Evolutionary conservation across 2,329 filamentous ascomycete species (phyloP), one percentile per base, ranked within the genome.

Genomic region (Monosporascus sp.): DNA sequence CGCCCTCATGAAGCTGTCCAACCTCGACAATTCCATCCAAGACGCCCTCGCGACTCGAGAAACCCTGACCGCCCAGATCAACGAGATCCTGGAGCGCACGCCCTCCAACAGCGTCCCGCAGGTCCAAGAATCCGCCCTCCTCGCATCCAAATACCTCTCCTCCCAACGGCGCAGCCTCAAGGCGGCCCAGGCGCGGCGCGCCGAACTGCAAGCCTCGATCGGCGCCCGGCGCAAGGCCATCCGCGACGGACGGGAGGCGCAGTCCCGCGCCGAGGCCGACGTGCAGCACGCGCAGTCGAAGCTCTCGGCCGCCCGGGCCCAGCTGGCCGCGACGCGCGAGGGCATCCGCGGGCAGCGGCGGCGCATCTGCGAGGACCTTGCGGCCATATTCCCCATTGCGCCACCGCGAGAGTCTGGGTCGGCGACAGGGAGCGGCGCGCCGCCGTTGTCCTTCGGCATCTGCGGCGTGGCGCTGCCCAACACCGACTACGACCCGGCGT

Each of bases 1-100:
- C 64, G 84, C 89, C 2, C 76, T 97, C 20, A 93, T 97, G 86
- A 87, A 89, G 55, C 77, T 97, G 11, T 87, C 89, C 6, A 96
- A 92, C 54, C 78, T 97, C 17, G 90, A 96, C 57, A 89, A 88
- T 66, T 96, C 91, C 51, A 89, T 97, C 24, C 90, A 95, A 66
- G 93, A 97, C 69, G 91, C 91, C 1, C 74, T 96, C 9, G 82
- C 85, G 1, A 95, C 90, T 0, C 84, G 88, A 15, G 83, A 88
- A 55, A 79, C 80, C 50, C 77, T 97, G 8, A 84, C 89, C 48
- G 73, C 79, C n/a, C 89, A 96, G 58, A 95, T 97, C 58, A 89
- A 89, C 58, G 67, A 75, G 0, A 70, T 85, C 0, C 67, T 86
- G 5, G 67, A 72, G 0, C 61, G 69, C 0, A 70, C 70, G 3